Percentiles rank a stretch among this genome's conserved stretches.
These are phyloP conservation scores for Cercospora citrullina DNA, from an alignment of 2,329 filamentous ascomycete species.

Conservation along the genomic window DNA sequence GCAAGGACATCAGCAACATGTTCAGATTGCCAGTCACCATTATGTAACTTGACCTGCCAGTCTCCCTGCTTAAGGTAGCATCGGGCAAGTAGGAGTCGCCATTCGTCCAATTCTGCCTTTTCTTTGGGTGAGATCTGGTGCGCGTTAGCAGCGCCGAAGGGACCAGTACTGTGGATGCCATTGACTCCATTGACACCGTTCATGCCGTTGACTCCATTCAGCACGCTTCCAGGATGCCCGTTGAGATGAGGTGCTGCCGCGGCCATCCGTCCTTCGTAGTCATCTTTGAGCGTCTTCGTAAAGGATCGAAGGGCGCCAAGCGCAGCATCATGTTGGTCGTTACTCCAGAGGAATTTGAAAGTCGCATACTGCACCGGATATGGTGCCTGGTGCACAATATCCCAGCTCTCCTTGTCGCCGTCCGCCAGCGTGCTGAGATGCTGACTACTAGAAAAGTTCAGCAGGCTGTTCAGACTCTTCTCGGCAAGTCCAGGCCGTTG, in stretches of 20 bases:
- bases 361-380: constrained; percentile 94
- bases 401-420: constrained; percentile 24
- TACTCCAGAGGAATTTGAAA: constrained; percentile 94
- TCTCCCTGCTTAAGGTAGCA: constrained; percentile 96
- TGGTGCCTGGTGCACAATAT: constrained; percentile 49
- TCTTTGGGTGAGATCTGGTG: constrained; percentile 40
- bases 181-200: constrained; percentile 43
- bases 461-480: constrained; percentile 88
- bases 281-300: constrained; percentile 59
- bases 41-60: constrained; percentile 85
- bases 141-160: constrained; percentile 34
- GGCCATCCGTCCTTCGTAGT: constrained; percentile 49
- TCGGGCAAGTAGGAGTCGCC: constrained; percentile 77
- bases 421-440: constrained; percentile 41
- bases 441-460: constrained; percentile 62
- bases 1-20: constrained; percentile 83
- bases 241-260: constrained; percentile 34
- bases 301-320: constrained; percentile 64
- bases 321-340: constrained; percentile 65
- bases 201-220: constrained; percentile 39
- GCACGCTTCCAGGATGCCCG: background rate
- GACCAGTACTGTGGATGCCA: constrained; percentile 42
- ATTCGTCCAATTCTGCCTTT: constrained; percentile 54
- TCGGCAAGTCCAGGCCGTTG: constrained; percentile 92
- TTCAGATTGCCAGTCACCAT: constrained; percentile 84